Evolutionary conservation across 2,329 filamentous ascomycete genomes (phyloP).

Genomic region (Cytospora leucostoma): DNA sequence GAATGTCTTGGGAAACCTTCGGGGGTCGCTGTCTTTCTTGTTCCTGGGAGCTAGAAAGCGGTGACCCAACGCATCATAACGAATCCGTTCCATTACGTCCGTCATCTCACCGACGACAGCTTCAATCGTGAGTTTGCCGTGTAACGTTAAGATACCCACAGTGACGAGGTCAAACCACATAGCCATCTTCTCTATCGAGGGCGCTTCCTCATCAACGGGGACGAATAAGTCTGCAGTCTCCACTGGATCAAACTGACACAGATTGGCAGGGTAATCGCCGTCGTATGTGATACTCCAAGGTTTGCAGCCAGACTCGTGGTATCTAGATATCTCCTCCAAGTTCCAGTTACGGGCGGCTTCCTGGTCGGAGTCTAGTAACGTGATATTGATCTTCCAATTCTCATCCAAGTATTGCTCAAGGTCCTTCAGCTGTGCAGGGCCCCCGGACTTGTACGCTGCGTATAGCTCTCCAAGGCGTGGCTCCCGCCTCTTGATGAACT

Average conservation of each 20-base stretch:
- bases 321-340: background rate
- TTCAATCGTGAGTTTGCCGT: constrained; percentile 28
- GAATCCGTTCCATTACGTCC: constrained; percentile 35
- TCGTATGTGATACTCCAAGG: background rate
- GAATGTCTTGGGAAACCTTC: background rate
- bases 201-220: too few species aligned
- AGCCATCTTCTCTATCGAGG: background rate
- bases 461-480: background rate
- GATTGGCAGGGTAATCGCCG: too few species aligned
- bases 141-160: background rate
- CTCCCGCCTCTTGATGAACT: too few species aligned
- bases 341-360: background rate
- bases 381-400: constrained; percentile 2
- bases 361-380: background rate
- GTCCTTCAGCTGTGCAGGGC: too few species aligned
- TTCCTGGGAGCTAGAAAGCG: background rate
- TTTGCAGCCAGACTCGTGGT: background rate
- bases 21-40: background rate
- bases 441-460: too few species aligned
- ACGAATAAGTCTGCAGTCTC: too few species aligned
- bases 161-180: background rate
- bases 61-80: constrained; percentile 32
- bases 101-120: constrained; percentile 37
- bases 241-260: too few species aligned
- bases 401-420: background rate